Evolutionary conservation across 352 stramenopile genomes (phyloP).

Genomic region (Globisporangium uncinulatum): DNA sequence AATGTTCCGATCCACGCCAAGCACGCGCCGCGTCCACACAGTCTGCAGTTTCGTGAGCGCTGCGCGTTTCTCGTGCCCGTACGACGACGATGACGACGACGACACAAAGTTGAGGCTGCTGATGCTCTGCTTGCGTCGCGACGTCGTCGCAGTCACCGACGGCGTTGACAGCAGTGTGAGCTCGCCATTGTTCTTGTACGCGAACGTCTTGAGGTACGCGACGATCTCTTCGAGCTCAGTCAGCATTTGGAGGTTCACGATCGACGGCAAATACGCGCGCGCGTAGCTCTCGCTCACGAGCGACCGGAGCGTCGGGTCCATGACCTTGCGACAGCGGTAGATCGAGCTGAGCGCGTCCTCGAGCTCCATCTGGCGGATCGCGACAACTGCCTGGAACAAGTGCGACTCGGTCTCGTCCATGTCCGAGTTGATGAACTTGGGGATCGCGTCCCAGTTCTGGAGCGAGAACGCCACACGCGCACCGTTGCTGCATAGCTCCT

Average conservation of each 20-base stretch:
- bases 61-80: conserved; percentile 65
- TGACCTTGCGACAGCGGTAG: conserved; percentile 90
- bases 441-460: conserved; percentile 83
- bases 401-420: conserved; percentile 84
- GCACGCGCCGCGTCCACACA: conserved; percentile 85
- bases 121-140: conserved; percentile 67
- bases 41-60: conserved; percentile 73
- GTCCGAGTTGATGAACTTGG: conserved; percentile 83
- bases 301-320: conserved; percentile 96
- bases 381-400: conserved; percentile 89
- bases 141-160: conserved; percentile 19
- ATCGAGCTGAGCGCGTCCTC: conserved; percentile 91
- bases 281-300: conserved; percentile 97
- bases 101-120: conserved; percentile 79
- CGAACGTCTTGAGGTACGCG: conserved; percentile 74
- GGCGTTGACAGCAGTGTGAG: conserved; percentile 58
- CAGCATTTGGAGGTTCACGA: conserved; percentile 97
- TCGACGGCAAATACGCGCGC: conserved; percentile 93
- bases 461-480: conserved; percentile 76
- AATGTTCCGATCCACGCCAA: conserved; percentile 93
- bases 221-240: conserved; percentile 94
- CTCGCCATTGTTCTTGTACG: conserved; percentile 75
- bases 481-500: conserved; percentile 79
- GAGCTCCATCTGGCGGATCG: conserved; percentile 94
- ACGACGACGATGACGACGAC: conserved; percentile 64